Percentiles rank a stretch among this genome's conserved stretches.
Evolutionary conservation across 176 grass and related monocot species (phyloP).

Genomic region (Rhipidocladum racemiflorum): DNA sequence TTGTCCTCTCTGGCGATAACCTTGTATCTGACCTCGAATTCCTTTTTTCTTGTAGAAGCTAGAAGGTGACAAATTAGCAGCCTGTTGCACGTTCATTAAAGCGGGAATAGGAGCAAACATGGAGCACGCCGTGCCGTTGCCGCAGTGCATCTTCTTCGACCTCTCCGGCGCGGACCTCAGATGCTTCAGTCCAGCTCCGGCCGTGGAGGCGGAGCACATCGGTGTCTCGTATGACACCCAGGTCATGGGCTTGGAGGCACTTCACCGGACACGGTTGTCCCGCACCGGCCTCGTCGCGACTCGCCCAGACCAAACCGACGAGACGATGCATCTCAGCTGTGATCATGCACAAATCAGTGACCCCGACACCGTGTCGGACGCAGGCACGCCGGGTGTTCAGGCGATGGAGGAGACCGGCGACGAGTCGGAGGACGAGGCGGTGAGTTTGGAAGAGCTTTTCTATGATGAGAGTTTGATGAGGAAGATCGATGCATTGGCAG

Average conservation of each 20-base stretch:
- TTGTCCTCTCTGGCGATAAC: background rate
- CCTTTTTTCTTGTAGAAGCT: background rate
- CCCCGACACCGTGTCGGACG: slow-evolving; percentile 23
- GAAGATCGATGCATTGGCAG: slow-evolving; percentile 33
- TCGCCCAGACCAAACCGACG: background rate
- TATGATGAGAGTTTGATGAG: background rate
- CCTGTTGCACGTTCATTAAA: background rate
- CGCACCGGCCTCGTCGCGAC: background rate
- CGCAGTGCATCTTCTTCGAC: slow-evolving; percentile 27
- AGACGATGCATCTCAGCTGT: background rate
- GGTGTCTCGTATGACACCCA: background rate
- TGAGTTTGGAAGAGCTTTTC: slow-evolving; percentile 14
- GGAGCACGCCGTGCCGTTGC: background rate
- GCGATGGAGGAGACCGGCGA: background rate
- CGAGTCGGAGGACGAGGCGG: background rate
- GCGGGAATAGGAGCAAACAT: background rate
- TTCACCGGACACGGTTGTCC: background rate
- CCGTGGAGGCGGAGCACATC: background rate
- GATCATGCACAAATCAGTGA: background rate
- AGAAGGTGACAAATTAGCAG: background rate
- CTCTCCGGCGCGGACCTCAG: slow-evolving; percentile 16
- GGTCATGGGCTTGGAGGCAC: slow-evolving; percentile 12
- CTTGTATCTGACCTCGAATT: background rate
- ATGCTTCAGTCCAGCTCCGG: slow-evolving; percentile 8
- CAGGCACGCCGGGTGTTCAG: background rate